Conservation (phyloP, 164 flowering plant species). For the Vitis cinerea region DNA sequence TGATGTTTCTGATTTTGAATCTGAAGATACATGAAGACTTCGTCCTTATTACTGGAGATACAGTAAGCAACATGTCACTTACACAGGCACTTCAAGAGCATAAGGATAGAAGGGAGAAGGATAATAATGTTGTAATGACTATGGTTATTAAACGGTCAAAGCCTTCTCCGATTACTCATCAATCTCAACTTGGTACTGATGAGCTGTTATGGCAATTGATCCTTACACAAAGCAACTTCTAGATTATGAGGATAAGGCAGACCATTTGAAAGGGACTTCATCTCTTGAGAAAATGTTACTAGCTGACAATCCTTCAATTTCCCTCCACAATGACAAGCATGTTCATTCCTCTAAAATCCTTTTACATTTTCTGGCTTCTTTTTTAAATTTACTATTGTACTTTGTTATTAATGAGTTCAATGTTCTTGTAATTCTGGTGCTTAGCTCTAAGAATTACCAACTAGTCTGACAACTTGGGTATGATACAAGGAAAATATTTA, state of each 20-base stretch:
- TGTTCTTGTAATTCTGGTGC: no score
- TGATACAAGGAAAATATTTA: no score
- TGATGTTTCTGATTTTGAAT: conserved; percentile 8
- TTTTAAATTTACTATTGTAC: neutral
- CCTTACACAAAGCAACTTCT: conserved; percentile 81
- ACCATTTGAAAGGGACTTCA: conserved; percentile 48
- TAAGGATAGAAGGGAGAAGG: conserved; percentile 81
- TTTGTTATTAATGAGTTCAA: neutral
- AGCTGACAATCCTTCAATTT: conserved; percentile 55
- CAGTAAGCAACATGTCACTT: conserved; percentile 93
- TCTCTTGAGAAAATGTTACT: conserved; percentile 69
- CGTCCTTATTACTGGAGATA: conserved; percentile 88
- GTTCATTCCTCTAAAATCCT: conserved; percentile 23
- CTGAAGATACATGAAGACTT: conserved; percentile 88
- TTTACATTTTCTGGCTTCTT: neutral
- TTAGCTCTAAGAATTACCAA: no score
- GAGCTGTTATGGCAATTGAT: conserved; percentile 87
- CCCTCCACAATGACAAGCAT: conserved; percentile 83
- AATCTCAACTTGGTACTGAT: conserved; percentile 89
- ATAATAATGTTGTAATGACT: conserved; percentile 85
- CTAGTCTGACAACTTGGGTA: no score
- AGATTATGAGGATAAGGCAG: conserved; percentile 76
- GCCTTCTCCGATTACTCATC: conserved; percentile 67
- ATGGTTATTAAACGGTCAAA: conserved; percentile 87
- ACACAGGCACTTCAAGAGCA: conserved; percentile 77